Evolutionary conservation across 2,329 filamentous ascomycete genomes (phyloP), one percentile per base, ranked within the genome.

Genomic region (Ceratocystis huliohia): DNA sequence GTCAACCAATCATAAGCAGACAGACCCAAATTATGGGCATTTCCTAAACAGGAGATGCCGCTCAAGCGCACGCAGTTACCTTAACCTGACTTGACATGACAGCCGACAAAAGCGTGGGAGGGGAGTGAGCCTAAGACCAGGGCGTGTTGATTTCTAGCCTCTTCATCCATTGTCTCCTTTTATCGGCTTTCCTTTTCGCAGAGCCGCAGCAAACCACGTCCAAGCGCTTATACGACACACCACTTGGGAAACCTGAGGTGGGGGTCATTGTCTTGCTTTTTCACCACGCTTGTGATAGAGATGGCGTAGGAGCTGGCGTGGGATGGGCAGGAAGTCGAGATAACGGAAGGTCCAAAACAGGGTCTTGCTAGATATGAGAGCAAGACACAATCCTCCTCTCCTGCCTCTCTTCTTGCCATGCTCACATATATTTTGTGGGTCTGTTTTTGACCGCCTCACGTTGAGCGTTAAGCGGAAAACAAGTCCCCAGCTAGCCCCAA

Each of bases 171-270:
- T 50, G 46, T 50, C 46, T 41, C 37, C 37, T 22, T 50, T 50
- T 50, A 20, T 50, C 48, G 48, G 48, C 48, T 22, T 50, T 50
- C 48, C 22, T 50, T 50, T 7, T 57, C 10, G 17, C 53, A 57
- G 53, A 57, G 53, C 53, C 53, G 53, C 53, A 57, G n/a, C 22
- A 57, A 57, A 57, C 53, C 53, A 57, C 10, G 53, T 57, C 53
- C 53, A 57, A 57, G 53, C 53, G 53, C 25, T 41, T 41, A 41
- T 41, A 41, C 37, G 10, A 41, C 37, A 41, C 37, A 41, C 37
- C 37, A 41, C 37, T 41, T 5, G 37, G 37, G 48, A 22, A 10
- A 25, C 22, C 8, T 50, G 15, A 22, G 48, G 15, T 20, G 48
- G 48, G 48, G 48, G 48, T 20, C 37, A 41, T 41, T 7, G 48